Evolutionary conservation across 495 filamentous ascomycete genomes (phyloP).

Genomic region (Podospora australis): DNA sequence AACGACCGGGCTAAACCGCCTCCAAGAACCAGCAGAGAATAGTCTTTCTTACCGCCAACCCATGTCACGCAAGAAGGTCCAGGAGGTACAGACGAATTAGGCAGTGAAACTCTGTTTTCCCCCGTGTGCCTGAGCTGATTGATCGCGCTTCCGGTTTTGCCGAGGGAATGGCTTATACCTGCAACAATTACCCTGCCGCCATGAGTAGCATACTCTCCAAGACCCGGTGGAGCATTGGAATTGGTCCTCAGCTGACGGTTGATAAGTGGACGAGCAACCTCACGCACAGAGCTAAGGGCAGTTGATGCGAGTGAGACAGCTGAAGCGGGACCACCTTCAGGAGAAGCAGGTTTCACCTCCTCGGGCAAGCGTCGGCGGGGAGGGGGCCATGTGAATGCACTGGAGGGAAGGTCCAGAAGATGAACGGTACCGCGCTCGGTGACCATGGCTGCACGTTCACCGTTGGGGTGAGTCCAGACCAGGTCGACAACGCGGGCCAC

Average conservation of each 20-base stretch:
- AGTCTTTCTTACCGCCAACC: slow-evolving; percentile 47
- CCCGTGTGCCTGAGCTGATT: slow-evolving; percentile 74
- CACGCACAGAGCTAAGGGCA: slow-evolving; percentile 61
- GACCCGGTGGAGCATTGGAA: slow-evolving; percentile 37
- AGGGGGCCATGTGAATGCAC: slow-evolving; percentile 84
- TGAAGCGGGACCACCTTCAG: slow-evolving; percentile 39
- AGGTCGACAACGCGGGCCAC: slow-evolving; percentile 85
- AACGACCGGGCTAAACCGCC: slow-evolving; percentile 59
- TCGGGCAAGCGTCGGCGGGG: slow-evolving; percentile 54
- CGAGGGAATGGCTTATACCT: slow-evolving; percentile 75
- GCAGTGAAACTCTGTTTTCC: slow-evolving; percentile 75
- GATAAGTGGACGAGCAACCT: slow-evolving; percentile 43
- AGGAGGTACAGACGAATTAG: slow-evolving; percentile 41
- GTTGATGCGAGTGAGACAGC: slow-evolving; percentile 51
- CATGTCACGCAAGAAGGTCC: slow-evolving; percentile 51
- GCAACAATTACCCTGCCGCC: slow-evolving; percentile 76
- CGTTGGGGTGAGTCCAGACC: slow-evolving; percentile 75
- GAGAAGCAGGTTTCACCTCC: slow-evolving; percentile 30
- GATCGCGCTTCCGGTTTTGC: slow-evolving; percentile 71
- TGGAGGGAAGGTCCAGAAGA: slow-evolving; percentile 75
- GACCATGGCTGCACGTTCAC: slow-evolving; percentile 74
- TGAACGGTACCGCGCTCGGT: slow-evolving; percentile 93
- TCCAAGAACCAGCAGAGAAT: slow-evolving; percentile 52
- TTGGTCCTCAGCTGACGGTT: slow-evolving; percentile 44
- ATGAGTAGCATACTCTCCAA: slow-evolving; percentile 60